Evolutionary conservation across 345 rosid species (phyloP).

Genomic region (Toxicodendron radicans): DNA sequence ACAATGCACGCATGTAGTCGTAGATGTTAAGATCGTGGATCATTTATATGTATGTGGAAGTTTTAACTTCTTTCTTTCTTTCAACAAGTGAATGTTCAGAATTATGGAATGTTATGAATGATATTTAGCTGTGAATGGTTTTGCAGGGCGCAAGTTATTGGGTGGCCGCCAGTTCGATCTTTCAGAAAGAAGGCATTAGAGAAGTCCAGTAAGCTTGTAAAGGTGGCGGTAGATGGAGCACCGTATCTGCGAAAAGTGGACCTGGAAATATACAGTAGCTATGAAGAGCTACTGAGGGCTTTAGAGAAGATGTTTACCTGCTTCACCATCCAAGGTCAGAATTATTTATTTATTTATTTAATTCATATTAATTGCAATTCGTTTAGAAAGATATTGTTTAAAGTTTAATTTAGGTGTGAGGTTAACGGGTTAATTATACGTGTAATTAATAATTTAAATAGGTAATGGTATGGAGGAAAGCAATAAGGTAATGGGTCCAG

Average conservation of each 20-base stretch:
- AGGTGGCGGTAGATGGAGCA: slow-evolving; percentile 34
- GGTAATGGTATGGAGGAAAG: not conserved
- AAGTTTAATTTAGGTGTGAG: too few species aligned
- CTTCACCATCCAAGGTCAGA: slow-evolving; percentile 15
- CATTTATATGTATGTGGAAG: too few species aligned
- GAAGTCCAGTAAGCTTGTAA: slow-evolving; percentile 24
- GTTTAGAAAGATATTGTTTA: not conserved
- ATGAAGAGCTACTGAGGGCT: slow-evolving; percentile 18
- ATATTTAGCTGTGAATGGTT: not conserved
- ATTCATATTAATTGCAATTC: too few species aligned
- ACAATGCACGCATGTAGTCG: too few species aligned
- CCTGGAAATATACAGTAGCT: slow-evolving; percentile 25
- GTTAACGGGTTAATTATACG: not conserved
- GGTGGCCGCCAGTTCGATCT: slow-evolving; percentile 34
- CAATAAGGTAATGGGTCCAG: slow-evolving; percentile 3
- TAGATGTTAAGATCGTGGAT: too few species aligned
- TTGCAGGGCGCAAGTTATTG: slow-evolving; percentile 22
- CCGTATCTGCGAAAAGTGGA: slow-evolving; percentile 33
- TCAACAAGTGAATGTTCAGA: not conserved
- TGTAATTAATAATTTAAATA: not conserved
- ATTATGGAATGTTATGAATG: not conserved
- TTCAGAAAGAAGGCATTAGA: slow-evolving; percentile 20
- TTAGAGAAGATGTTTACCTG: slow-evolving; percentile 29
- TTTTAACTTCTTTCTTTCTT: too few species aligned
- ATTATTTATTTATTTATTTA: not conserved